Conservation (phyloP, 768 basidiomycete genomes). For the Tylopilus subfusipes region DNA sequence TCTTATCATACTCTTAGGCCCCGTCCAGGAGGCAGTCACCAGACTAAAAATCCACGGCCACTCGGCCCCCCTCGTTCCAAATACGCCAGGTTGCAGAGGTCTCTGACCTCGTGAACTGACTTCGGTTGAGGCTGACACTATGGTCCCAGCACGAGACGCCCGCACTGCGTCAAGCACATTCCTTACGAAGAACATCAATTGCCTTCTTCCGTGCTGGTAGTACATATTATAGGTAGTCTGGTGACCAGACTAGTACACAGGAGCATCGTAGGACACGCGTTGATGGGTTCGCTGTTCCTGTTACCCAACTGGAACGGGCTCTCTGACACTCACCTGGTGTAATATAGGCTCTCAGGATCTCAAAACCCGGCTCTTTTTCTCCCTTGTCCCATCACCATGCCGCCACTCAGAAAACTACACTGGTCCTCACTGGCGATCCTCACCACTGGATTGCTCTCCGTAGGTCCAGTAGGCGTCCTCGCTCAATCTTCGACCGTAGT, state of each 20-base stretch:
- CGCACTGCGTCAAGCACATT: neutral
- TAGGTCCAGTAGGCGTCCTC: slow-evolving; percentile 9
- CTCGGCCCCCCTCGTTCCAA: neutral
- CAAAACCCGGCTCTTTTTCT: neutral
- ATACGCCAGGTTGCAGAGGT: neutral
- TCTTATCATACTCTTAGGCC: neutral
- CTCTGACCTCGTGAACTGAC: neutral
- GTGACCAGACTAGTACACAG: neutral
- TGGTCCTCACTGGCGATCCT: slow-evolving; percentile 20
- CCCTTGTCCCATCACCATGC: slow-evolving; percentile 8
- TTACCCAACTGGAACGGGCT: neutral
- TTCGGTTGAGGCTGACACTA: neutral
- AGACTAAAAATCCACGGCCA: neutral
- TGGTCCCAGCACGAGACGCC: neutral
- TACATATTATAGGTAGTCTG: neutral
- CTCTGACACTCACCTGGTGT: neutral
- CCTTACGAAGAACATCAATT: neutral
- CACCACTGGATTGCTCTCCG: slow-evolving; percentile 12
- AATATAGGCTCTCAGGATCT: neutral
- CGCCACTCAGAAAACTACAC: neutral
- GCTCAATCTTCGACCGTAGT: slow-evolving; percentile 24
- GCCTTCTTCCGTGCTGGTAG: neutral
- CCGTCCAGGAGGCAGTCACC: no score
- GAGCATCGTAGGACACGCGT: neutral
- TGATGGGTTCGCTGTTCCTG: no score